Base-by-base conservation (phyloP, 495 filamentous ascomycete genomes). In the Penicillium pulvis region DNA sequence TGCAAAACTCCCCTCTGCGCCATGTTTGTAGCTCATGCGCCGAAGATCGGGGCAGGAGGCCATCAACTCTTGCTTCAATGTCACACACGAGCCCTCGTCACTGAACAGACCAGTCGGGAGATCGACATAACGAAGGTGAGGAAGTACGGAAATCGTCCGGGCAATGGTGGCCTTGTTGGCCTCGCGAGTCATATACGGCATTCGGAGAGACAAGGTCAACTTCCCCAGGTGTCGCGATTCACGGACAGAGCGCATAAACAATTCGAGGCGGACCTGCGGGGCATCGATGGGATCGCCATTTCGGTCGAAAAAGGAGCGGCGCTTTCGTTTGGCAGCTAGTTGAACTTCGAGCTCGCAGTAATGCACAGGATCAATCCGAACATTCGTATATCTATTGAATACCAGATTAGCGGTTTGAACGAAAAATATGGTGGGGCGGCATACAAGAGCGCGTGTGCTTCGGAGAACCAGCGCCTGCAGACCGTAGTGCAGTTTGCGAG, bases 121-220 rank as follows among this genome's bases (percentile, higher is more conserved):
- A 73, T 98, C 94, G 59, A 97, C 88, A 70, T 93, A 97, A 66
- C 84, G 88, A 4, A 98, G 80, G 59, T 92, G 88, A 19, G 90
- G 90, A n/a, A 90, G 76, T 1, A 94, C 89, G 35, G 90, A 90
- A 39, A 97, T 87, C 20, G 88, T 90, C 44, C 91, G 85, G 16
- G 94, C 94, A 52, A 97, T 83, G 56, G 91, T 88, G 36, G 89
- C 79, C 70, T 92, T 92, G 76, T 83, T 89, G 7, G 88, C 87
- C 73, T 97, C 93, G 44, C 94, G 86, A 46, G 91, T 88, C 94
- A 97, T 97, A 71, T 97, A 98, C n/a, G 94, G 90, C 64, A 90
- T 87, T 75, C 96, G 93, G 53, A 98, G 76, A 55, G 87, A 90
- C 58, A 88, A 75, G 11, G 97, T 90, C 26, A 82, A 76, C 6